phyloP scores from a whole-genome alignment of 2,329 filamentous ascomycete species.

The Colletotrichum tabaci region DNA sequence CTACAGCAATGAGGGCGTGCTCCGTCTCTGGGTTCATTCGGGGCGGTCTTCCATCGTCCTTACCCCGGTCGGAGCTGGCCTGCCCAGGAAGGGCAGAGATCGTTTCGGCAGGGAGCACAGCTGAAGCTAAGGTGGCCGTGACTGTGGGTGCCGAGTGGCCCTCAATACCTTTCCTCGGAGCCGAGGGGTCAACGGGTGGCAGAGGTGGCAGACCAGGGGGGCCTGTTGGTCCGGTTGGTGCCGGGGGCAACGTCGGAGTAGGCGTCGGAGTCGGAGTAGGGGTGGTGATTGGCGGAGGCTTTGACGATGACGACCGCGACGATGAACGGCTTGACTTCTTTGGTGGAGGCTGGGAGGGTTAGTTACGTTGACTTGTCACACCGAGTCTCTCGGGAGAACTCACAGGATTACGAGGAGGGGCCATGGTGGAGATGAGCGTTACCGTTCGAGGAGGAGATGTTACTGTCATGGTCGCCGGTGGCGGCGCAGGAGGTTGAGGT shows the following conservation, averaged over 20 bases:
- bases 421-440: constrained; percentile 36
- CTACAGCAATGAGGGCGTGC: constrained; percentile 53
- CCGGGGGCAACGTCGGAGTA: constrained; percentile 1
- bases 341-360: constrained; percentile 3
- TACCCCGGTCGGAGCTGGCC: constrained; percentile 13
- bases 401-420: constrained; percentile 14
- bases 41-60: constrained; percentile 32
- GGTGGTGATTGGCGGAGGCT: background rate
- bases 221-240: background rate
- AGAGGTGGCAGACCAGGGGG: constrained; percentile 20
- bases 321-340: constrained; percentile 17
- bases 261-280: background rate
- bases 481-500: constrained; percentile 22
- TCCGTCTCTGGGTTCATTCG: constrained; percentile 49
- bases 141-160: constrained; percentile 26
- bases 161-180: constrained; percentile 37
- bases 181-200: constrained; percentile 35
- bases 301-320: constrained; percentile 3
- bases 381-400: background rate
- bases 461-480: constrained; percentile 29
- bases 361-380: background rate
- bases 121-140: constrained; percentile 36
- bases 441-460: constrained; percentile 31
- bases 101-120: constrained; percentile 29
- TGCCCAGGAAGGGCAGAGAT: constrained; percentile 36